Conservation (phyloP, 2,329 filamentous ascomycete genomes). For the Tolypocladium inflatum region DNA sequence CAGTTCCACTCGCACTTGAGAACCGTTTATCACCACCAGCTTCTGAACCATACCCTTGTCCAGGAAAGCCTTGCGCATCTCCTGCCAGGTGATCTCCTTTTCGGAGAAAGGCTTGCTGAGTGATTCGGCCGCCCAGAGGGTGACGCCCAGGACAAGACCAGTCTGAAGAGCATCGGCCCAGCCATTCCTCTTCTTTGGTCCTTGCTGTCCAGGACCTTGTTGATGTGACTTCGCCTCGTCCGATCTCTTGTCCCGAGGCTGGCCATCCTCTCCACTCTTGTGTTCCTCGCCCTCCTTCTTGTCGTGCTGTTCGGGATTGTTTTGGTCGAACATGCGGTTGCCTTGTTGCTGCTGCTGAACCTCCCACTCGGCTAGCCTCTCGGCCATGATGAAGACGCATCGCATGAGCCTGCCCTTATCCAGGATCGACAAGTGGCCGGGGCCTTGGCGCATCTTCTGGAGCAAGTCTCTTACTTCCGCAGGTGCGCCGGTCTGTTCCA, state of each 20-base stretch:
- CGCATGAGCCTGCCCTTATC: slow-evolving; percentile 28
- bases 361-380: slow-evolving; percentile 23
- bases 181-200: slow-evolving; percentile 24
- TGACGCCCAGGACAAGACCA: slow-evolving; percentile 37
- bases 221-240: slow-evolving; percentile 14
- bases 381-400: slow-evolving; percentile 24
- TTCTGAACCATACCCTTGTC: slow-evolving; percentile 95
- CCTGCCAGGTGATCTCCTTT: slow-evolving; percentile 92
- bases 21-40: slow-evolving; percentile 67
- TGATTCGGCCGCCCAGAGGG: slow-evolving; percentile 37
- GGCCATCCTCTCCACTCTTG: slow-evolving; percentile 9
- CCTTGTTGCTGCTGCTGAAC: slow-evolving; percentile 9
- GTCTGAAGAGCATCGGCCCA: slow-evolving; percentile 26
- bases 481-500: slow-evolving; percentile 63
- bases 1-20: slow-evolving; percentile 67
- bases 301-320: slow-evolving; percentile 11
- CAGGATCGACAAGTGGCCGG: slow-evolving; percentile 39
- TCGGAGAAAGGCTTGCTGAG: slow-evolving; percentile 33
- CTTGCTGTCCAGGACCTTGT: slow-evolving; percentile 19
- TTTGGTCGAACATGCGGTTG: slow-evolving; percentile 12
- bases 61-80: slow-evolving; percentile 85
- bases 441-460: slow-evolving; percentile 41
- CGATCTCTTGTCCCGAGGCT: slow-evolving; percentile 8
- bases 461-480: slow-evolving; percentile 52
- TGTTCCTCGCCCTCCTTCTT: slow-evolving; percentile 9